phyloP scores from a whole-genome alignment of 345 rosid genomes.

The Schrenkiella parvula region DNA sequence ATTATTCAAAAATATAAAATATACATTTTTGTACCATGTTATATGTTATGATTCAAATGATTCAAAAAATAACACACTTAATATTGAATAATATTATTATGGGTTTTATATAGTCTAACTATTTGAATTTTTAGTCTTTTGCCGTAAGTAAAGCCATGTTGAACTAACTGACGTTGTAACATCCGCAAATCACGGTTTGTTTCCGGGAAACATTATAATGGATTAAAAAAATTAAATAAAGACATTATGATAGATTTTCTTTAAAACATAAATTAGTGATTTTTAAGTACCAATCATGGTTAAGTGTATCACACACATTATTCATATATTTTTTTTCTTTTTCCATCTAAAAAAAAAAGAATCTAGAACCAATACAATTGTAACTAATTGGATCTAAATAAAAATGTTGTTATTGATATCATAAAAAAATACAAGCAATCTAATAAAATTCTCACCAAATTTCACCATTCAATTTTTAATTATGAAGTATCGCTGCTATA shows the following conservation, averaged over 20 bases:
- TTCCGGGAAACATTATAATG: constrained; percentile 28
- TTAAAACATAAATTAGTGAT: constrained; percentile 6
- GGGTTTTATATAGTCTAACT: constrained; percentile 1
- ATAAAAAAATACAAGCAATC: not conserved
- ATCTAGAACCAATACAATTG: not conserved
- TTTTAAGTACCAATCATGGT: constrained; percentile 29
- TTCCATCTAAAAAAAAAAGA: not conserved
- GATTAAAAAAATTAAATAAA: not conserved
- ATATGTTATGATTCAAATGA: not conserved
- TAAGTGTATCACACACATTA: constrained; percentile 31
- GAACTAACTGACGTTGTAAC: constrained; percentile 31
- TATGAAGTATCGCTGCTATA: not conserved
- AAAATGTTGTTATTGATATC: not conserved
- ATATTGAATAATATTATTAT: not conserved
- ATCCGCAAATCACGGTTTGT: constrained; percentile 37
- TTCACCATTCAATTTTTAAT: not conserved
- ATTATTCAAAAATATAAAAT: not conserved
- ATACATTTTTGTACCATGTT: not conserved
- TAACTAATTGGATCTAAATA: not conserved
- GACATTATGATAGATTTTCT: constrained; percentile 16
- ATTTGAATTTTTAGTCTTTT: constrained; percentile 22
- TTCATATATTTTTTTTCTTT: not conserved
- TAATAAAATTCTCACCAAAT: not conserved
- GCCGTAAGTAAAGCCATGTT: constrained; percentile 28
- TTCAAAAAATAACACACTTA: not conserved